Conservation (phyloP, 2,329 filamentous ascomycete species). For the Diplodia scrobiculata region DNA sequence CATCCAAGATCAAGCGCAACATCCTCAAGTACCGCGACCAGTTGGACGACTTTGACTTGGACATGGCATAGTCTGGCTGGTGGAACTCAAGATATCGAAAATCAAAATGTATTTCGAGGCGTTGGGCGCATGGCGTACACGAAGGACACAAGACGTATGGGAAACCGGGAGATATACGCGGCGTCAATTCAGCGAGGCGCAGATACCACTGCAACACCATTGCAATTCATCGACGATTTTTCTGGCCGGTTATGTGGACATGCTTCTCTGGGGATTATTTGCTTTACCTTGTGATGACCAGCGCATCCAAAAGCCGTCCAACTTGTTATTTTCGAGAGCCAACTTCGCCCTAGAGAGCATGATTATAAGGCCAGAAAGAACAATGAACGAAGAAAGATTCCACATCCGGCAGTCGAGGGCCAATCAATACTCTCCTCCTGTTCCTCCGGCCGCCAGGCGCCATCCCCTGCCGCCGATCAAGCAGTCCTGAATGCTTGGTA, state of each 20-base stretch:
- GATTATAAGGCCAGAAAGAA: background rate
- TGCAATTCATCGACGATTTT: background rate
- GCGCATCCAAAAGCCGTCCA: background rate
- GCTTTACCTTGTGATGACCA: background rate
- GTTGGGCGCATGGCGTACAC: constrained; percentile 6
- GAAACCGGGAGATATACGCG: background rate
- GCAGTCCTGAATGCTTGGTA: background rate
- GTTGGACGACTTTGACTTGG: constrained; percentile 89
- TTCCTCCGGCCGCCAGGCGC: background rate
- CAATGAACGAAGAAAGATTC: background rate
- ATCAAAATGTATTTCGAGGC: constrained; percentile 14
- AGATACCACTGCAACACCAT: constrained; percentile 3
- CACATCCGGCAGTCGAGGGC: background rate
- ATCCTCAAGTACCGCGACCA: constrained; percentile 95
- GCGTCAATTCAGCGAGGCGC: constrained; percentile 1
- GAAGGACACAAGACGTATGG: background rate
- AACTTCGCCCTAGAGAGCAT: background rate
- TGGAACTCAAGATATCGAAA: too few species aligned
- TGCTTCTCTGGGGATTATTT: background rate
- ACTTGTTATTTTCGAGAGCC: background rate
- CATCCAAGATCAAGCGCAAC: constrained; percentile 94
- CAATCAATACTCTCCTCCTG: background rate
- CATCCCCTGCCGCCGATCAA: background rate
- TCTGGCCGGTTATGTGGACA: background rate
- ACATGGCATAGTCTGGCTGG: constrained; percentile 7